phyloP scores from a whole-genome alignment of 106 monocot genomes.

The Posidonia australis region DNA sequence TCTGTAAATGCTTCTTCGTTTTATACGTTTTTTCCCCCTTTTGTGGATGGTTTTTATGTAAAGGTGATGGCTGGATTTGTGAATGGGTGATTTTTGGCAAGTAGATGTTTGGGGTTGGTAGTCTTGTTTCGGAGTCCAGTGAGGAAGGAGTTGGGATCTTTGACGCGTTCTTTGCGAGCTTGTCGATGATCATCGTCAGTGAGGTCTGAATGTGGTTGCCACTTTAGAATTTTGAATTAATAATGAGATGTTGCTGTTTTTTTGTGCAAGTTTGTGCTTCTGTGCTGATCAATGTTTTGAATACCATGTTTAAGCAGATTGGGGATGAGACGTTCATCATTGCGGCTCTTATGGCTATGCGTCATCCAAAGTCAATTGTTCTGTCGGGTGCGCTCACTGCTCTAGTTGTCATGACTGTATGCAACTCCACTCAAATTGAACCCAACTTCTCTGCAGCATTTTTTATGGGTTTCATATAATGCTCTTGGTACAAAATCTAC shows the following conservation, averaged over 20 bases:
- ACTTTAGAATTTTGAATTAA: neutral
- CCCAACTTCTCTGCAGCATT: too few relatives aligned
- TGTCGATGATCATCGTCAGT: constrained; percentile 22
- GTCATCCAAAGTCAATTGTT: constrained; percentile 92
- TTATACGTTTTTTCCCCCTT: neutral
- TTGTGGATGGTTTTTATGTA: neutral
- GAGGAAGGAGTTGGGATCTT: constrained; percentile 13
- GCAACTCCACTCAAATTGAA: neutral
- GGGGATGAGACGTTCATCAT: constrained; percentile 99
- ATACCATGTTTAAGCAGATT: constrained; percentile 34
- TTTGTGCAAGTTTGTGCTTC: neutral
- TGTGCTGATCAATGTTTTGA: neutral
- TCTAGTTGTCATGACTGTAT: constrained; percentile 91
- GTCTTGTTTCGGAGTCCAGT: neutral
- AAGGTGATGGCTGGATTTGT: neutral
- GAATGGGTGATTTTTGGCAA: neutral
- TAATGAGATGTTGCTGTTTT: neutral
- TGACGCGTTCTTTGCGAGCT: constrained; percentile 18
- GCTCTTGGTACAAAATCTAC: too few relatives aligned
- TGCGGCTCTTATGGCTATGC: constrained; percentile 96
- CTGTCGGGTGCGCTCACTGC: constrained; percentile 86
- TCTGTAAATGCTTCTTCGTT: neutral
- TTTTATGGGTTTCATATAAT: too few relatives aligned
- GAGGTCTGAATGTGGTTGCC: constrained; percentile 2
- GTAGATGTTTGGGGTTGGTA: neutral